Evolutionary conservation across 148 eudicot genomes (phyloP).

Genomic region (Simmondsia chinensis): DNA sequence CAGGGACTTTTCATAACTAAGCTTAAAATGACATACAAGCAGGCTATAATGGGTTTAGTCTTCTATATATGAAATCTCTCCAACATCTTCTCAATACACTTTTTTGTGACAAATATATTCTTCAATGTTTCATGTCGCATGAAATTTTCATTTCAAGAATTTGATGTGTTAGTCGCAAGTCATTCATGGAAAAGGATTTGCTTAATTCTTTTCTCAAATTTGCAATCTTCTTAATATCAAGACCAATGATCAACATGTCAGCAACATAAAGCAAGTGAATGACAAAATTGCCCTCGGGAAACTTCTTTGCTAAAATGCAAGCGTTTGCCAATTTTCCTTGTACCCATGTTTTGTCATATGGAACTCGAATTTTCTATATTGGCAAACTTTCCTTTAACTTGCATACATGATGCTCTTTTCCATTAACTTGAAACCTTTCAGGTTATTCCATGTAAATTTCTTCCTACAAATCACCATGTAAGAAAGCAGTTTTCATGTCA

Average conservation of each 20-base stretch:
- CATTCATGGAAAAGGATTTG: neutral
- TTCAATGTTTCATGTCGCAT: neutral
- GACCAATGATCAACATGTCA: neutral
- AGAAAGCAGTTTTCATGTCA: no score
- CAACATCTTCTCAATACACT: neutral
- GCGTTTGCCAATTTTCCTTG: neutral
- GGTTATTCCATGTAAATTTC: no score
- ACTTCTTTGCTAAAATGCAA: slow-evolving; percentile 1
- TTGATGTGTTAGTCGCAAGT: slow-evolving; percentile 1
- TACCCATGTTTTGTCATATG: neutral
- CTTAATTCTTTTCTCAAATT: neutral
- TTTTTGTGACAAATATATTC: neutral
- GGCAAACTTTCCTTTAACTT: neutral
- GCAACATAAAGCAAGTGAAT: neutral
- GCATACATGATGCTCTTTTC: neutral
- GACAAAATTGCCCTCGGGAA: neutral
- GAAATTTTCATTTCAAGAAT: neutral
- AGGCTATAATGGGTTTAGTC: neutral
- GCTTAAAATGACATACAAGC: neutral
- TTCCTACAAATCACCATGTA: no score
- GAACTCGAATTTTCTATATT: slow-evolving; percentile 1
- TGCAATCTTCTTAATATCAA: no score
- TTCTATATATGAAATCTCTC: neutral
- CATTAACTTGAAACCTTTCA: no score
- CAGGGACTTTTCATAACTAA: neutral